Conservation (phyloP, 2,329 filamentous ascomycete species). For the Neopestalotiopsis rosae region DNA sequence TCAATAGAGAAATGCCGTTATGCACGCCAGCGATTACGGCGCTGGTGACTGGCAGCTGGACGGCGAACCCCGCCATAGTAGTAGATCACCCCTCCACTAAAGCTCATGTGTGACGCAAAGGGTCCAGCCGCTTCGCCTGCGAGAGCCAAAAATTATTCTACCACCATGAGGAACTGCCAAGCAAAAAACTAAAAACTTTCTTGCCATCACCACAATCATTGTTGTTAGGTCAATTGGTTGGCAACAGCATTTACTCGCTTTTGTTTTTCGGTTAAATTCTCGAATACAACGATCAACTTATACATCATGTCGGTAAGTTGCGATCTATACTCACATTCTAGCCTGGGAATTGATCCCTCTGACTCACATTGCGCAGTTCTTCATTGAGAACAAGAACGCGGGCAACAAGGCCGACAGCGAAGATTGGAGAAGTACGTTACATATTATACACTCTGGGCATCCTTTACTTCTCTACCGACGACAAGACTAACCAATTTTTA, state of each 20-base stretch:
- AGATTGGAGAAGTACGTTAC: conserved; percentile 79
- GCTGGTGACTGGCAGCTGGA: not conserved
- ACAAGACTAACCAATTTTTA: not conserved
- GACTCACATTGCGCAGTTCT: conserved; percentile 53
- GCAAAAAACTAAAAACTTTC: not conserved
- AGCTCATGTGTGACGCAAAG: not conserved
- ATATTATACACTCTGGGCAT: not conserved
- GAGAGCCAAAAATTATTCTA: conserved; percentile 7
- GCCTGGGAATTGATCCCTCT: conserved; percentile 20
- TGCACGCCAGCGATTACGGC: not conserved
- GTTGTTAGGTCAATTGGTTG: not conserved
- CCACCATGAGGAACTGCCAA: not conserved
- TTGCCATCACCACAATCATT: not conserved
- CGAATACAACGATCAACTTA: not conserved
- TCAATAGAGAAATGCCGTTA: not conserved
- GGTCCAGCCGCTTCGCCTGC: not conserved
- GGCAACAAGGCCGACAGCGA: conserved; percentile 77
- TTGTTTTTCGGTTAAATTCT: not conserved
- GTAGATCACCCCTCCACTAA: not conserved
- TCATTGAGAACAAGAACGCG: conserved; percentile 79
- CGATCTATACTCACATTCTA: not conserved
- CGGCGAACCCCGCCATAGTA: not conserved
- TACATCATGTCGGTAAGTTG: conserved; percentile 17
- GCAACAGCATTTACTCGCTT: not conserved
- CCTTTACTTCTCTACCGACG: not conserved